Evolutionary conservation across 768 basidiomycete genomes (phyloP).

Genomic region (Paxillus rubicundulus): DNA sequence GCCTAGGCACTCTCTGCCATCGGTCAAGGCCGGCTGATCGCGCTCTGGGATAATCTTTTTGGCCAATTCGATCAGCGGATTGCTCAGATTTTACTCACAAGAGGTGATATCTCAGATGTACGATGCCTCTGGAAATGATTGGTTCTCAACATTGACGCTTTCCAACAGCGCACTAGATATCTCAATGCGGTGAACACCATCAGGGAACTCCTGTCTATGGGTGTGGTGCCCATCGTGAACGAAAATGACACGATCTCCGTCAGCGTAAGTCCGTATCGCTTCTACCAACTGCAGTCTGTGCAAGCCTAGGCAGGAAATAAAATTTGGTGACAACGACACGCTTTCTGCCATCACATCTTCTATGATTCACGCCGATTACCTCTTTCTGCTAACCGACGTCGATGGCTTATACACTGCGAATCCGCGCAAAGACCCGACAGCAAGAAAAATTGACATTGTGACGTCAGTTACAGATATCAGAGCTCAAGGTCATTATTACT

Average conservation of each 20-base stretch:
- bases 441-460: conserved; percentile 79
- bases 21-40: conserved; percentile 94
- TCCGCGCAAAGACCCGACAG: conserved; percentile 84
- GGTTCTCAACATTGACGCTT: conserved; percentile 4
- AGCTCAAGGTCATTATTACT: conserved; percentile 56
- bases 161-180: conserved; percentile 81
- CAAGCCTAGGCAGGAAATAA: conserved; percentile 77
- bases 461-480: conserved; percentile 80
- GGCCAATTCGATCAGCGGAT: conserved; percentile 92
- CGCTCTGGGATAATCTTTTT: conserved; percentile 96
- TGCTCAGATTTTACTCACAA: conserved; percentile 89
- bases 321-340: conserved; percentile 99
- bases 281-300: background rate
- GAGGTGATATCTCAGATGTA: conserved; percentile 97
- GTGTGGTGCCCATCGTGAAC: conserved; percentile 96
- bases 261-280: conserved; percentile 58
- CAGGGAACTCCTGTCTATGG: conserved; percentile 87
- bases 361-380: conserved; percentile 97
- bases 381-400: conserved; percentile 95
- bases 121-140: conserved; percentile 15
- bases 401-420: conserved; percentile 95
- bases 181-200: conserved; percentile 96
- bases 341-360: conserved; percentile 95
- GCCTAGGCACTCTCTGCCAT: conserved; percentile 90
- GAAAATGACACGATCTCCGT: conserved; percentile 99